Evolutionary conservation across 1,284 basidiomycete genomes (phyloP), one percentile per base, ranked within the genome.

Genomic region (Mycosarcoma maydis): DNA sequence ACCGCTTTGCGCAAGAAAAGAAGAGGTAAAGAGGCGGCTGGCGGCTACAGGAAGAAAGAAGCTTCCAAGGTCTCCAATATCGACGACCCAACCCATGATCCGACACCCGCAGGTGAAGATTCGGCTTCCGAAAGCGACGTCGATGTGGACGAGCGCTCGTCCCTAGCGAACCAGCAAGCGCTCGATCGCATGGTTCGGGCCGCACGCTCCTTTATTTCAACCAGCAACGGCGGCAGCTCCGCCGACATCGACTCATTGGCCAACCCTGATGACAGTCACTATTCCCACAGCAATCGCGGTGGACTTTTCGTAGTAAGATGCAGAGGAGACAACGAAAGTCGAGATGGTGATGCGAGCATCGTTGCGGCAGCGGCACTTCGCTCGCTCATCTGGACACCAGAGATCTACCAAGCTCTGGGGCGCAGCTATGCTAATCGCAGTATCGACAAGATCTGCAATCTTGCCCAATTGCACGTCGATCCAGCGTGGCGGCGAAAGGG

Each of bases 311-410:
- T 71, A 6, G 68, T 71, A 2, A 39, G 51, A 6, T 42, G 46
- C 11, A 53, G 41, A 19, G 27, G 16, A 16, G 34, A 47, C 14
- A 48, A 16, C n/a, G 43, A n/a, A 10, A 39, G 38, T 2, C 19
- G 13, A 26, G 45, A 43, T 13, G 37, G 22, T 5, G 14, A n/a
- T 5, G 30, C 45, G 1, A 40, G 39, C 8, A 57, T 61, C 32
- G 24, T 71, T 8, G 68, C 68, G 40, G 62, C 68, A 5, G 33
- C 58, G 4, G 68, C 61, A 2, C 32, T 71, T 26, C 68, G 62
- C 33, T 71, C 68, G 19, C 46, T 71, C 19, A 71, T 71, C 27
- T 71, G 68, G 68, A 66, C 62, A 22, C 68, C 68, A 6, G 50
- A 65, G 33, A 54, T 71, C 53, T 71, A 66, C 37, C 68, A 71